phyloP scores from a whole-genome alignment of 768 basidiomycete species.

The Stropharia rugosoannulata region DNA sequence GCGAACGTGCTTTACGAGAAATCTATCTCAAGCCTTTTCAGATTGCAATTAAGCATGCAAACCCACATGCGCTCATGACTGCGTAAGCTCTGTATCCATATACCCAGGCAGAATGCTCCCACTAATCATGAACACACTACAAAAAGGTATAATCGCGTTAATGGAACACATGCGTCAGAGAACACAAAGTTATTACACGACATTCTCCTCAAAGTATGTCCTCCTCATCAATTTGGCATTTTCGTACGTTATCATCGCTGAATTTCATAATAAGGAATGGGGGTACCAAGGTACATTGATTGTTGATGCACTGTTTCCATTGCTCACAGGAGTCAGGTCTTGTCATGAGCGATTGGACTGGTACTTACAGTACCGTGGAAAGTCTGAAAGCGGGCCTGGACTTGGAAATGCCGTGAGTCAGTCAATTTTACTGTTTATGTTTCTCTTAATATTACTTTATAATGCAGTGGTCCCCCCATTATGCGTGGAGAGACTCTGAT shows the following conservation, averaged over 20 bases:
- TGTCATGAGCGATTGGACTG: constrained; percentile 63
- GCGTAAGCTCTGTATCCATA: constrained; percentile 35
- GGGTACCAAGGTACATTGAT: constrained; percentile 43
- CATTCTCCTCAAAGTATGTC: constrained; percentile 46
- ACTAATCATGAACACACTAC: background rate
- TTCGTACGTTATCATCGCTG: background rate
- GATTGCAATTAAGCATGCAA: constrained; percentile 52
- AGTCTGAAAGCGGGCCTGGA: constrained; percentile 64
- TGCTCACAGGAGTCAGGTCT: constrained; percentile 28
- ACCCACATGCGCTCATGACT: constrained; percentile 63
- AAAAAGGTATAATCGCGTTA: constrained; percentile 55
- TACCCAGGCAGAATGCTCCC: too few species aligned
- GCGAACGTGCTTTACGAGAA: constrained; percentile 61
- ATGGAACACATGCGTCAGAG: constrained; percentile 61
- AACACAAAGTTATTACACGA: constrained; percentile 46
- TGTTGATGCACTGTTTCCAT: background rate
- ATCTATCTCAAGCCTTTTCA: constrained; percentile 65
- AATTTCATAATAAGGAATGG: constrained; percentile 47
- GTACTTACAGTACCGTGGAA: constrained; percentile 44
- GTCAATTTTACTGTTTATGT: constrained; percentile 9
- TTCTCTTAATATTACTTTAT: constrained; percentile 33
- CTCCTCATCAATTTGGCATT: background rate
- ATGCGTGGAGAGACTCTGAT: constrained; percentile 46
- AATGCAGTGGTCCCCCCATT: constrained; percentile 41
- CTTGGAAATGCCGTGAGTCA: constrained; percentile 55